These are phyloP conservation scores for Plasmodium knowlesi DNA, from an alignment of 169 alveolate species.

Conservation along the genomic window DNA sequence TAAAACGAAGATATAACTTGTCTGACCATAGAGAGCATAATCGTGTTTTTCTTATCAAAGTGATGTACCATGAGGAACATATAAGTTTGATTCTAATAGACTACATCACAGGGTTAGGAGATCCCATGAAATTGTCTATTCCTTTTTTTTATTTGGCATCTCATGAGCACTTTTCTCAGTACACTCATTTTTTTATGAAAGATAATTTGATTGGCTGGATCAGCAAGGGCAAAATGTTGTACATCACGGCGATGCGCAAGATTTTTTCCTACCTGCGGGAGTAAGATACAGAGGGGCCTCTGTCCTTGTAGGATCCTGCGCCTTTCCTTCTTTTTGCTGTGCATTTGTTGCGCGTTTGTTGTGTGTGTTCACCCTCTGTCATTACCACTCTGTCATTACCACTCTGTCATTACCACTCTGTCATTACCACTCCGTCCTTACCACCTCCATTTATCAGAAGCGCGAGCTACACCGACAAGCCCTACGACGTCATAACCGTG, in stretches of 20 bases:
- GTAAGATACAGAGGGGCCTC: not conserved
- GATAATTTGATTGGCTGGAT: conserved; percentile 74
- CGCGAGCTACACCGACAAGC: conserved; percentile 6
- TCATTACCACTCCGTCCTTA: not conserved
- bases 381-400: not conserved
- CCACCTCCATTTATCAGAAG: conserved; percentile 6
- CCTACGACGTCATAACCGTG: conserved; percentile 30
- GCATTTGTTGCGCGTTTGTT: not conserved
- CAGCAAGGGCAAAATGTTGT: not conserved
- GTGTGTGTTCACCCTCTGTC: not conserved
- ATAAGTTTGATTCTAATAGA: conserved; percentile 38
- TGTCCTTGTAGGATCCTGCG: not conserved
- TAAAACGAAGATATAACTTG: conserved; percentile 26
- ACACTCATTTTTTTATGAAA: conserved; percentile 50
- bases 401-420: too few relatives aligned
- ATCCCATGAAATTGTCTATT: conserved; percentile 56
- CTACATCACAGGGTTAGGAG: conserved; percentile 27
- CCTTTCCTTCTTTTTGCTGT: not conserved
- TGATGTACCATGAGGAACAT: conserved; percentile 15
- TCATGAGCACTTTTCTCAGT: conserved; percentile 32
- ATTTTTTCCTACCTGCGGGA: conserved; percentile 12
- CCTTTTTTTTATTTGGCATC: conserved; percentile 52
- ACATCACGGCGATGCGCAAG: conserved; percentile 10
- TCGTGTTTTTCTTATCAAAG: conserved; percentile 45
- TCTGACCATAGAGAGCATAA: conserved; percentile 12